Percentiles rank a stretch among this genome's conserved stretches.
Conservation (phyloP, 2,329 filamentous ascomycete species). For the Fusarium sulawesiense region DNA sequence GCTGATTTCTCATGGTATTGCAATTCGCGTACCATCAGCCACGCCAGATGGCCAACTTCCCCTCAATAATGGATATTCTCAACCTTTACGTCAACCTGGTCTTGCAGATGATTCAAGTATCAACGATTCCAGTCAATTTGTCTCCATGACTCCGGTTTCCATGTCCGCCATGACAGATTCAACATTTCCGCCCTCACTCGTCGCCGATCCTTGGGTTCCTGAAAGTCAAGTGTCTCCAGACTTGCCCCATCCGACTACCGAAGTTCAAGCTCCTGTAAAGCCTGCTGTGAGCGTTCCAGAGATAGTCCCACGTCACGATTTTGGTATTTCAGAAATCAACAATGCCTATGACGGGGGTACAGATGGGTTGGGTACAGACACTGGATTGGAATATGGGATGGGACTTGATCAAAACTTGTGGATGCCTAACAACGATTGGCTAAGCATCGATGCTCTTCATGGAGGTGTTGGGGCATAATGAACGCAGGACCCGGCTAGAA, state of each 20-base stretch:
- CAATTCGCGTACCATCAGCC: constrained; percentile 37
- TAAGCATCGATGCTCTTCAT: constrained; percentile 49
- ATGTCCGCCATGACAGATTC: constrained; percentile 46
- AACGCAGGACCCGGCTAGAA: constrained; percentile 1
- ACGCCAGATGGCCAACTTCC: constrained; percentile 35
- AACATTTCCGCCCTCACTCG: constrained; percentile 48
- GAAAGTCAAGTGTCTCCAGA: constrained; percentile 47
- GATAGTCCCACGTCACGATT: constrained; percentile 42
- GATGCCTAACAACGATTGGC: constrained; percentile 51
- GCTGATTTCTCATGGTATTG: constrained; percentile 60
- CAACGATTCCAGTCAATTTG: constrained; percentile 38
- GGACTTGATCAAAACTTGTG: constrained; percentile 55
- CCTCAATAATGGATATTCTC: constrained; percentile 39
- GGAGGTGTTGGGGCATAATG: constrained; percentile 48
- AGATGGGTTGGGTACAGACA: constrained; percentile 59
- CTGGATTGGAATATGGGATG: constrained; percentile 57
- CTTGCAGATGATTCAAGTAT: constrained; percentile 47
- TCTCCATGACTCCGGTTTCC: constrained; percentile 23
- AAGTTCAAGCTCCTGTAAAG: constrained; percentile 30
- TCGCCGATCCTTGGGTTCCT: constrained; percentile 47
- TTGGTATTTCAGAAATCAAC: constrained; percentile 58
- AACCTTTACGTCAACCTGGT: constrained; percentile 40
- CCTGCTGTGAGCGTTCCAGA: constrained; percentile 32
- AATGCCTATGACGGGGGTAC: constrained; percentile 63
- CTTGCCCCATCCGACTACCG: constrained; percentile 33